These are phyloP conservation scores for Metschnikowia drakensbergensis DNA, from an alignment of 805 yeast genomes.

Conservation along the genomic window DNA sequence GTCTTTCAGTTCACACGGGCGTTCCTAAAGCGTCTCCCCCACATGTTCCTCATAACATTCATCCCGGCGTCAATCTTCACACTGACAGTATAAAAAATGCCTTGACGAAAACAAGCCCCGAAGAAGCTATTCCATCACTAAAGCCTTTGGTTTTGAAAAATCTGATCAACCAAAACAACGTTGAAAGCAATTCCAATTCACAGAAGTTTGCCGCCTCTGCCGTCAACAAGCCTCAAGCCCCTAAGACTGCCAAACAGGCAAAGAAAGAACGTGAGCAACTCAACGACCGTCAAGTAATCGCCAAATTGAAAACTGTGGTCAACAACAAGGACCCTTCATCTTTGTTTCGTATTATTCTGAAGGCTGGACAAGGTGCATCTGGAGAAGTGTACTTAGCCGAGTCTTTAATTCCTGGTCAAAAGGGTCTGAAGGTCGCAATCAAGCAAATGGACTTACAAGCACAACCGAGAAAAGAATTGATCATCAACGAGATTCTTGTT, in stretches of 20 bases:
- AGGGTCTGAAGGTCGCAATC: constrained; percentile 72
- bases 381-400: constrained; percentile 92
- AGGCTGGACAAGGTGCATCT: constrained; percentile 97
- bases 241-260: constrained; percentile 37
- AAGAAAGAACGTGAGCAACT: constrained; percentile 44
- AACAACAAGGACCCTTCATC: constrained; percentile 83
- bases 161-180: constrained; percentile 10
- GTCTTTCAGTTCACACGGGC: constrained; percentile 24
- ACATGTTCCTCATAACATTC: constrained; percentile 25
- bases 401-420: constrained; percentile 49
- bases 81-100: constrained; percentile 24
- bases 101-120: constrained; percentile 16
- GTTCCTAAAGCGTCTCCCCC: constrained; percentile 27
- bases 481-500: constrained; percentile 91
- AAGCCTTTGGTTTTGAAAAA: constrained; percentile 16
- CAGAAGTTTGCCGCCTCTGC: constrained; percentile 11
- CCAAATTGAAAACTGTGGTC: constrained; percentile 77
- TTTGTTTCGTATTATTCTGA: constrained; percentile 68
- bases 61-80: constrained; percentile 34
- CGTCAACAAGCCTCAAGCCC: constrained; percentile 7
- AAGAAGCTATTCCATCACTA: constrained; percentile 7
- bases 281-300: constrained; percentile 85
- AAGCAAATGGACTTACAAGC: constrained; percentile 90
- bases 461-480: constrained; percentile 92
- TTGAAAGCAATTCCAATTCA: constrained; percentile 4